These are phyloP conservation scores for Gossypium thurberi DNA, from an alignment of 345 rosid genomes.

Conservation along the genomic window DNA sequence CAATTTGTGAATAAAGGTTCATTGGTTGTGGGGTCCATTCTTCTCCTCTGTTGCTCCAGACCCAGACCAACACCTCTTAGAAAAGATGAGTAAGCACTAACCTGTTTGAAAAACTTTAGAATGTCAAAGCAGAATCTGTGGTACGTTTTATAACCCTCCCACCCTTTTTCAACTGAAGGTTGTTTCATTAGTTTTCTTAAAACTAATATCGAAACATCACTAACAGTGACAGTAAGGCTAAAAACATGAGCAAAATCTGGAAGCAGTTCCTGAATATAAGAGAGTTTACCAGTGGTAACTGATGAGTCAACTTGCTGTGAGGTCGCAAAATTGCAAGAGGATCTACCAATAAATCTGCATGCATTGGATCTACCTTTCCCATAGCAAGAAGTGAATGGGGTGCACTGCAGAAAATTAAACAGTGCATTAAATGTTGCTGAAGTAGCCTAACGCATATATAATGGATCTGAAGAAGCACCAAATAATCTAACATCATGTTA, in stretches of 20 bases:
- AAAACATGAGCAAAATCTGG: background rate
- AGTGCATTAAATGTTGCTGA: background rate
- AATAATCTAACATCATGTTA: conserved; percentile 7
- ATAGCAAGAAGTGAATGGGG: conserved; percentile 92
- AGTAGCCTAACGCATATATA: background rate
- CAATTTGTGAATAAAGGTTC: conserved; percentile 95
- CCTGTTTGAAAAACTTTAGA: conserved; percentile 38
- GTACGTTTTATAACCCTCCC: background rate
- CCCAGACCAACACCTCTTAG: conserved; percentile 62
- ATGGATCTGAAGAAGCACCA: conserved; percentile 1
- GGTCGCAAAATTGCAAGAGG: conserved; percentile 89
- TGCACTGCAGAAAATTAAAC: conserved; percentile 54
- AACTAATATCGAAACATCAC: background rate
- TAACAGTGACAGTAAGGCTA: background rate
- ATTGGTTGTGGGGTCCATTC: conserved; percentile 77
- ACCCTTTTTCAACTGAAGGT: background rate
- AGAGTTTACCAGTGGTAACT: conserved; percentile 72
- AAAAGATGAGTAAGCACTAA: conserved; percentile 94
- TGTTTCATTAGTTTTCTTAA: background rate
- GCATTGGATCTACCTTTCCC: conserved; percentile 80
- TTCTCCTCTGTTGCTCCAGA: conserved; percentile 73
- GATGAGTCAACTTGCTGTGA: conserved; percentile 79
- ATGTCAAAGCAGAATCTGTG: conserved; percentile 11
- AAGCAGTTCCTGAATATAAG: background rate
- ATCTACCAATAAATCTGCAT: conserved; percentile 75